Evolutionary conservation across 257 asterid species (phyloP), one percentile per base, ranked within the genome.

Genomic region (Fraxinus quadrangulata): DNA sequence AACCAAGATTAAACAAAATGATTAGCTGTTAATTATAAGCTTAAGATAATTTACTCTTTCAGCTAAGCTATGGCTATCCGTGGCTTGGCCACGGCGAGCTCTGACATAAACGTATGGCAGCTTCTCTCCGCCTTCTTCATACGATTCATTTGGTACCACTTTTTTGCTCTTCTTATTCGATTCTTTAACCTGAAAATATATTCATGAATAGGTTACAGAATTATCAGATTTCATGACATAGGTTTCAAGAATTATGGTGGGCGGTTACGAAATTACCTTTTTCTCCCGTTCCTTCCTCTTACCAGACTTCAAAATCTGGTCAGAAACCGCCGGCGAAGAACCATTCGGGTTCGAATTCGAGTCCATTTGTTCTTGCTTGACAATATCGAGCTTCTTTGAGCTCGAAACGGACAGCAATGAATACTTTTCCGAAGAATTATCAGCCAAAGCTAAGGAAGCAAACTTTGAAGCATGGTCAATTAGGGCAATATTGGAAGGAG

Each of bases 31-130:
- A 63, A 63, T 63, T 23, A 74, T 81, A 80, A 68, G 61, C 65
- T 66, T 73, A 36, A 75, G 80, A 79, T 40, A 23, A 26, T 30
- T 82, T 88, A 95, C 99, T 81, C 99, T 90, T 78, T 95, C 99
- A 75, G 99, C 99, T 84, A 95, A 89, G 88, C 99, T 95, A 59
- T 95, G 99, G 90, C 97, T 91, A 84, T 91, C 96, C 9, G 99
- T 95, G 72, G 99, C 99, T 89, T 95, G 96, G 75, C 99, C 99
- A 3, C 98, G 96, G 78, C 97, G 96, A 72, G 98, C 97, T 81
- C 99, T 87, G 61, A 95, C 97, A 9, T 95, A 97, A 77, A 93
- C 92, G 42, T 90, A 93, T 1, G 96, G 98, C 40, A 93, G 89
- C 87, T 89, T 88, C 83, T 93, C 93, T 26, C 89, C 92, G 65